Evolutionary conservation across 2,329 filamentous ascomycete genomes (phyloP).

Genomic region (Magnaporthiopsis incrustans): DNA sequence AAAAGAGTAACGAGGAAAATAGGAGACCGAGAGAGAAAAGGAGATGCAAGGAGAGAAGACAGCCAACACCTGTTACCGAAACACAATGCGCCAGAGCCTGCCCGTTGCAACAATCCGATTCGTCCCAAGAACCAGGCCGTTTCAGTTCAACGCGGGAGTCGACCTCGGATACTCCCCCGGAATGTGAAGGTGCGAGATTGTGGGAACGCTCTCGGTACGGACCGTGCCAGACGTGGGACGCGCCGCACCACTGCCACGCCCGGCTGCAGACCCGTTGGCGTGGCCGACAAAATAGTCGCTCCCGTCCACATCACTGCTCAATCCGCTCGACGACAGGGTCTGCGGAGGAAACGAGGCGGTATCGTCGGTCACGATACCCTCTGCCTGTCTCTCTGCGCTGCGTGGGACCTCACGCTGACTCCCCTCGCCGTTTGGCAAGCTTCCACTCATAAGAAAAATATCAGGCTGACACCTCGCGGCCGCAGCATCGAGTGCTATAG

Average conservation of each 20-base stretch:
- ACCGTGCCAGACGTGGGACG: slow-evolving; percentile 11
- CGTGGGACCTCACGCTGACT: not conserved
- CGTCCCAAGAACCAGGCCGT: not conserved
- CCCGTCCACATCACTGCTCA: not conserved
- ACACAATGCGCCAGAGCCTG: not conserved
- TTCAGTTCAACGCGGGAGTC: slow-evolving; percentile 7
- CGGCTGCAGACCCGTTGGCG: not conserved
- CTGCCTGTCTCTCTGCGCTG: not conserved
- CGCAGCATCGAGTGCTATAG: not conserved
- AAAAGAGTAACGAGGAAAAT: slow-evolving; percentile 10
- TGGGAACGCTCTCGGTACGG: slow-evolving; percentile 39
- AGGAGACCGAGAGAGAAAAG: slow-evolving; percentile 12
- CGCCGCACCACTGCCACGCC: not conserved
- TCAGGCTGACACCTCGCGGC: not conserved
- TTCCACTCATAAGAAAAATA: not conserved
- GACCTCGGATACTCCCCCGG: slow-evolving; percentile 56
- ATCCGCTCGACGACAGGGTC: not conserved
- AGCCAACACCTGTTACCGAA: not conserved
- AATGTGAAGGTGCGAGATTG: slow-evolving; percentile 59
- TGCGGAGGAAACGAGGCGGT: not conserved
- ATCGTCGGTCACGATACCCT: not conserved
- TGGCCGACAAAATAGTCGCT: not conserved
- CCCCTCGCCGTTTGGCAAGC: not conserved
- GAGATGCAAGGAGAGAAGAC: slow-evolving; percentile 1
- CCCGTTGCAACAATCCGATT: not conserved